Evolutionary conservation across 1,284 basidiomycete species (phyloP), one percentile per base, ranked within the genome.

Genomic region (Boletus smithii): DNA sequence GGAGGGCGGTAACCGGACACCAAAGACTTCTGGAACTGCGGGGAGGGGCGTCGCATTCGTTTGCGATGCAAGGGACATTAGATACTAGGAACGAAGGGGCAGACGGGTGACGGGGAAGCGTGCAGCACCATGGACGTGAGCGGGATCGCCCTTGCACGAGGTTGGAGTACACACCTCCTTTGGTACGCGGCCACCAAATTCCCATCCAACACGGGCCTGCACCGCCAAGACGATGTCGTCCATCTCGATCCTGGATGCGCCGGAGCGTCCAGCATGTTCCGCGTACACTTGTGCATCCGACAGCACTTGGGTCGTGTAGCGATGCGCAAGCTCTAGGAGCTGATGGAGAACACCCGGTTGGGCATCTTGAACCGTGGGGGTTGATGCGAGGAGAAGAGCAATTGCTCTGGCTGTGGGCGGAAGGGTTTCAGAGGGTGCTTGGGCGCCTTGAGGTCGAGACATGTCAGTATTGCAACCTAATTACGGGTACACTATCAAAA

Each of bases 341-440:
- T 97, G 95, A 58, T 95, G 88, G 2, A 99, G 78, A 3, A 98
- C 95, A 3, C 87, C 87, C 6, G 95, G 94, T 58, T 98, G 94
- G 6, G 89, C 85, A 69, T 98, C 95, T 53, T 93, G 85, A 0
- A 98, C 86, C 5, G 85, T 79, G 4, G 95, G 94, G n/a, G 92
- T 93, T 0, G 92, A 89, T 3, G 95, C 91, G 22, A 98, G 79
- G 27, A 99, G 81, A 29, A 99, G 79, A 0, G 95, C 92, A 42
- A 98, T 93, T 24, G 95, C 80, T 24, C 95, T 81, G 9, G 93
- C 95, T 53, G 95, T 94, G 29, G 91, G 81, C 10, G 95, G 95
- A 54, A 90, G 75, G 18, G 79, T 80, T 49, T 89, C 85, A 24
- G 78, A 74, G n/a, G 68, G 56, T 36, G 75, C 67, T 52, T 68